A percentile compares a stretch with the other conserved stretches of the same genome.
These are phyloP conservation scores for Globisporangium radiosum DNA, from an alignment of 352 stramenopile species.

Conservation along the genomic window DNA sequence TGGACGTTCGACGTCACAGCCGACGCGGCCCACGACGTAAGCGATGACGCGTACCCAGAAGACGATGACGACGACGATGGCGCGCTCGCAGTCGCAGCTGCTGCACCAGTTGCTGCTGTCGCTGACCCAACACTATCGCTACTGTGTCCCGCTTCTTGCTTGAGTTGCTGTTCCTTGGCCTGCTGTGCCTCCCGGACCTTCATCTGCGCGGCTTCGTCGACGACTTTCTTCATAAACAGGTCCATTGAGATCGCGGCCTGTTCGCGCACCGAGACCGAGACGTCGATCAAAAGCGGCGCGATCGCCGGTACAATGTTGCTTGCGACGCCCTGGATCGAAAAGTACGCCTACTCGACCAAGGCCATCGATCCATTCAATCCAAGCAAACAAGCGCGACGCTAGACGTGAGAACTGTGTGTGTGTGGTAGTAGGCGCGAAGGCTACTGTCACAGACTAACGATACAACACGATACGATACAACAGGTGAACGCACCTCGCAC, in stretches of 20 bases:
- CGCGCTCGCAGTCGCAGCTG: constrained; percentile 12
- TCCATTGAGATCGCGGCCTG: constrained; percentile 70
- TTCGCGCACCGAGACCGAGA: constrained; percentile 72
- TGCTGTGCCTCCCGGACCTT: constrained; percentile 69
- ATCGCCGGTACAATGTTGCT: constrained; percentile 73
- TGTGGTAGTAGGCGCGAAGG: too few relatives aligned
- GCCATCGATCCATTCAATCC: too few relatives aligned
- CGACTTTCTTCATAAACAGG: constrained; percentile 78
- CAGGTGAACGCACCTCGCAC: constrained; percentile 44
- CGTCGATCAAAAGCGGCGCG: constrained; percentile 69
- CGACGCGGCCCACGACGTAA: constrained; percentile 73
- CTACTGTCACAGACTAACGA: too few relatives aligned
- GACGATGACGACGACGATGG: constrained; percentile 14
- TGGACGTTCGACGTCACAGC: constrained; percentile 60
- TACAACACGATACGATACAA: not conserved
- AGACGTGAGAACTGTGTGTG: too few relatives aligned
- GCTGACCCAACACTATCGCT: not conserved
- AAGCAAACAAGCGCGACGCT: too few relatives aligned
- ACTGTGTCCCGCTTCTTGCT: constrained; percentile 21
- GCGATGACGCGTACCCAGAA: constrained; percentile 48
- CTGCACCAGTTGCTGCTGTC: not conserved
- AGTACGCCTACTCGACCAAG: constrained; percentile 41
- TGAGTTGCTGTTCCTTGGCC: constrained; percentile 50
- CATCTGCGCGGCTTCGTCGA: constrained; percentile 71
- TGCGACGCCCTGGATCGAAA: constrained; percentile 63